phyloP scores from a whole-genome alignment of 1,139 yeast species.

The Pichia terricola region DNA sequence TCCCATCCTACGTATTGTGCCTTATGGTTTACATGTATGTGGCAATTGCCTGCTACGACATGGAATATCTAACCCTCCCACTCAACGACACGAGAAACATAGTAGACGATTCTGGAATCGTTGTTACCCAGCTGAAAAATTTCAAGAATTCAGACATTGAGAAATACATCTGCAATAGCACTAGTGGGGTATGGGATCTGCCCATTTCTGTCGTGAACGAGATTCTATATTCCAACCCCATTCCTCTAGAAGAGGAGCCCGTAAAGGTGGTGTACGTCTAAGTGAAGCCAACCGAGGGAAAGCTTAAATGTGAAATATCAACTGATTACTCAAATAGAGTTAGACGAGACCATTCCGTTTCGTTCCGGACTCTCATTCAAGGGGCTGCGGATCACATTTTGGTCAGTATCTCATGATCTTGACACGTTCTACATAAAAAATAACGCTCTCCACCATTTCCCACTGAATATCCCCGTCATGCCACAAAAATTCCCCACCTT shows the following conservation, averaged over 20 bases:
- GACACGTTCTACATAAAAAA: no score
- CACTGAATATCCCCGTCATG: no score
- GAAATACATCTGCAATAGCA: slow-evolving; percentile 38
- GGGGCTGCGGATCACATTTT: no score
- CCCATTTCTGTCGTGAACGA: slow-evolving; percentile 66
- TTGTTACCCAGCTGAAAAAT: slow-evolving; percentile 28
- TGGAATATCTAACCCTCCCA: slow-evolving; percentile 57
- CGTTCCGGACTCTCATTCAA: no score
- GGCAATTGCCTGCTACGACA: slow-evolving; percentile 60
- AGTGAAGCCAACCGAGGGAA: no score
- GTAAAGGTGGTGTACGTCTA: neutral
- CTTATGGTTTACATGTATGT: slow-evolving; percentile 63
- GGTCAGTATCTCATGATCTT: no score
- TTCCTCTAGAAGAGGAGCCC: neutral
- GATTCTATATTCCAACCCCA: slow-evolving; percentile 38
- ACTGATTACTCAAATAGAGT: no score
- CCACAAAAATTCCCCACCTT: no score
- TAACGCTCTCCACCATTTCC: no score
- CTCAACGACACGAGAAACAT: slow-evolving; percentile 53
- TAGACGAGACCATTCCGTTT: no score
- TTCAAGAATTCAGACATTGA: slow-evolving; percentile 20
- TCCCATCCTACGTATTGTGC: slow-evolving; percentile 64
- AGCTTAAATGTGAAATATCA: no score
- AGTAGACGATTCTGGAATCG: slow-evolving; percentile 57
- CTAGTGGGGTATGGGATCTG: slow-evolving; percentile 80